Conservation (phyloP, 306 rosid genomes). For the Glycine soja region DNA sequence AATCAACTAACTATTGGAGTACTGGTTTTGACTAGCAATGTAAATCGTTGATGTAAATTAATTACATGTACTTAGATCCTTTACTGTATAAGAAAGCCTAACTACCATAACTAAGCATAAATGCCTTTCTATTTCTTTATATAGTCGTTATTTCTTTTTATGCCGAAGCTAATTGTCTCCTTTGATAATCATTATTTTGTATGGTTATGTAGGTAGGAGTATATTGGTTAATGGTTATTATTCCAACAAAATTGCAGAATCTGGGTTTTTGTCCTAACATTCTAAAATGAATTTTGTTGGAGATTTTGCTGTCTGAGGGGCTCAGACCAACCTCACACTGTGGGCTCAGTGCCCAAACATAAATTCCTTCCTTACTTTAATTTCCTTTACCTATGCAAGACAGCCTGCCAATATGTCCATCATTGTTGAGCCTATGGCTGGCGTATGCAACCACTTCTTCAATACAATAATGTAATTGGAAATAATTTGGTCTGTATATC, state of each 20-base stretch:
- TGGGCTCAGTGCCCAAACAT: slow-evolving; percentile 26
- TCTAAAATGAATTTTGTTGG: not conserved
- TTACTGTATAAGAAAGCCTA: too few species aligned
- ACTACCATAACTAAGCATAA: too few species aligned
- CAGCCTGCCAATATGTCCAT: slow-evolving; percentile 11
- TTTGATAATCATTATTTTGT: too few species aligned
- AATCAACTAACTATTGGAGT: too few species aligned
- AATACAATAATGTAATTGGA: not conserved
- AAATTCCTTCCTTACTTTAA: not conserved
- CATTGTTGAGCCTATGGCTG: not conserved
- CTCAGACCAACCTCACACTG: not conserved
- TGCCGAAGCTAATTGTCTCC: too few species aligned
- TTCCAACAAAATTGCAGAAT: not conserved
- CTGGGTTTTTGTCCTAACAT: slow-evolving; percentile 6
- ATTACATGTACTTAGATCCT: too few species aligned
- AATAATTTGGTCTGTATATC: not conserved
- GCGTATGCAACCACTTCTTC: not conserved
- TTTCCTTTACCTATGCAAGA: slow-evolving; percentile 2
- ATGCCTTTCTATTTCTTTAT: too few species aligned
- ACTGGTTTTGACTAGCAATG: too few species aligned
- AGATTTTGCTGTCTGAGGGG: slow-evolving; percentile 15
- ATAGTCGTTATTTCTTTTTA: too few species aligned
- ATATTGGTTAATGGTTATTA: not conserved
- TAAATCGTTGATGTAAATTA: too few species aligned
- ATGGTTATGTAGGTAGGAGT: too few species aligned